Evolutionary conservation across 202 grass and related monocot species (phyloP).

Genomic region (Carex sylvatica): DNA sequence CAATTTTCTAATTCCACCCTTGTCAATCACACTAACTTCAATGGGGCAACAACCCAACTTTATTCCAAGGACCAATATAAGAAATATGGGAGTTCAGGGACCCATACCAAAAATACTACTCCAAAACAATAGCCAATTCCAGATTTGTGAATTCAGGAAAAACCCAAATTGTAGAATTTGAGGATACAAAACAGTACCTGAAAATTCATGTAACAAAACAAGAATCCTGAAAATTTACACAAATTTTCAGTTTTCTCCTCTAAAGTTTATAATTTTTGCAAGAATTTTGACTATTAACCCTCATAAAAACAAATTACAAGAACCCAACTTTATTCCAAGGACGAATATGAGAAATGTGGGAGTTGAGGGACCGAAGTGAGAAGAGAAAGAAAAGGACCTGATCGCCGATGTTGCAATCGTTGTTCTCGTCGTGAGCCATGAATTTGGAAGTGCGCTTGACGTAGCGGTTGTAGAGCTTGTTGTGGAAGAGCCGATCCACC

Average conservation of each 20-base stretch:
- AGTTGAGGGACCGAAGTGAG: neutral
- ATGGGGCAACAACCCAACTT: neutral
- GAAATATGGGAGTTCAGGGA: neutral
- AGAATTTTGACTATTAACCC: too few relatives aligned
- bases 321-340: neutral
- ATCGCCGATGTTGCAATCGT: conserved; percentile 74
- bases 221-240: too few relatives aligned
- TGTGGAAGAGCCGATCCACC: conserved; percentile 85
- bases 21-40: neutral
- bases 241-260: too few relatives aligned
- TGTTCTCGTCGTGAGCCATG: conserved; percentile 83
- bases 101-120: too few relatives aligned
- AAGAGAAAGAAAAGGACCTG: conserved; percentile 31
- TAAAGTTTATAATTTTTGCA: too few relatives aligned
- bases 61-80: neutral
- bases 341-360: neutral
- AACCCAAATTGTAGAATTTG: too few relatives aligned
- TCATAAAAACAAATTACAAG: neutral
- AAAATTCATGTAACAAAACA: too few relatives aligned
- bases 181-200: too few relatives aligned
- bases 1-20: too few relatives aligned
- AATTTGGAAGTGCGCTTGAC: conserved; percentile 96
- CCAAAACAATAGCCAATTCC: too few relatives aligned
- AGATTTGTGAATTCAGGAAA: too few relatives aligned
- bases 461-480: conserved; percentile 85